These are phyloP conservation scores for Gastrodia elata DNA, from an alignment of 106 monocot genomes.

Conservation along the genomic window DNA sequence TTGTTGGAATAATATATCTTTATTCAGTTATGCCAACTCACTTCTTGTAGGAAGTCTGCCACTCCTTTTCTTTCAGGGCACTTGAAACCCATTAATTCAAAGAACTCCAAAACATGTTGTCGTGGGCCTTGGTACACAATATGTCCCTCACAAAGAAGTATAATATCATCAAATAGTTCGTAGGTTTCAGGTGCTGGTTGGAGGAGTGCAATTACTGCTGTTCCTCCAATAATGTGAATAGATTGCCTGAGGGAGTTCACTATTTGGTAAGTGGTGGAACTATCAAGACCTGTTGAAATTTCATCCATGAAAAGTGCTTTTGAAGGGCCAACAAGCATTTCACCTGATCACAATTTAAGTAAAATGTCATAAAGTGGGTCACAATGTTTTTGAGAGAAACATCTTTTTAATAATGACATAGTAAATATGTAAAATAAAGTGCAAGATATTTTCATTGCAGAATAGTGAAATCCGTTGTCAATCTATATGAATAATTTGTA, in stretches of 20 bases:
- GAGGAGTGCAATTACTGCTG: constrained; percentile 16
- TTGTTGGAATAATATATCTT: background rate
- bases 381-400: background rate
- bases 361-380: background rate
- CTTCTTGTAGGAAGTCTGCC: constrained; percentile 28
- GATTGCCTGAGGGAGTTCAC: constrained; percentile 20
- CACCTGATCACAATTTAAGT: constrained; percentile 1
- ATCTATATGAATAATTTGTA: background rate
- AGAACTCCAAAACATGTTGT: constrained; percentile 13
- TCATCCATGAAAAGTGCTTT: constrained; percentile 23
- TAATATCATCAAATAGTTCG: constrained; percentile 20
- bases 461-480: background rate
- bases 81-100: constrained; percentile 23
- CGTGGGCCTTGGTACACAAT: constrained; percentile 16
- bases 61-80: constrained; percentile 30
- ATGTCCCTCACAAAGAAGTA: constrained; percentile 14
- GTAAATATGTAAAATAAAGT: background rate
- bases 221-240: constrained; percentile 17
- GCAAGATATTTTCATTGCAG: background rate
- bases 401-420: no score
- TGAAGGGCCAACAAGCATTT: constrained; percentile 19
- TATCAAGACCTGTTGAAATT: constrained; percentile 20
- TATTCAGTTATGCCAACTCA: constrained; percentile 3
- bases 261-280: constrained; percentile 16
- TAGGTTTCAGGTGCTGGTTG: constrained; percentile 19